Base-by-base conservation (phyloP, 164 flowering plant species). In the Macadamia tetraphylla region DNA sequence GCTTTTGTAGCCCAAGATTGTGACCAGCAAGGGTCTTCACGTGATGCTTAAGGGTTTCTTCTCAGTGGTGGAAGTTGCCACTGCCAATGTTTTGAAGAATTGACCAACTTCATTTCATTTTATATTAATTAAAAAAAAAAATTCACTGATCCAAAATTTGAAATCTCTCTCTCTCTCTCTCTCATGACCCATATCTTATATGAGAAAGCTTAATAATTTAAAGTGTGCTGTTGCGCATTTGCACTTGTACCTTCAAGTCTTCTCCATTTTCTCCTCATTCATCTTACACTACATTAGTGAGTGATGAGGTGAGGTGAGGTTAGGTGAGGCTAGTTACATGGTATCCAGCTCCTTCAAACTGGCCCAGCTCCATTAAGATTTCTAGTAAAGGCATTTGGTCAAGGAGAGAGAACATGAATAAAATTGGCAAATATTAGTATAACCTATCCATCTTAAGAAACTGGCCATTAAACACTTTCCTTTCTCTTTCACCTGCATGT, bases 21-120 rank as follows among this genome's bases (percentile, higher is more conserved):
- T 79, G 82, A 63, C 76, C 63, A 72, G 66, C 78, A 67, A 69
- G 63, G 73, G 3, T 42, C 74, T 81, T 81, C 84, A 85, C 84
- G 83, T 83, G 85, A 77, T 68, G 66, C 48, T 75, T 74, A 75
- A 74, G 53, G 73, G 75, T 71, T 80, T 80, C 75, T 70, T 80
- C 75, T 70, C 62, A 48, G 66, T 65, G 68, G 51, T 18, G 79
- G 66, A 73, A 35, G 40, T 35, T 76, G 61, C 75, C 74, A 69
- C 74, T 70, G 67, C 62, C 76, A 70, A 78, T 74, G 64, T 60
- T 68, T 71, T 67, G 31, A 65, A 70, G 30, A 68, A 35, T 35
- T 35, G 40, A 35, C 40, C 40, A 35, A 35, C 40, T 35, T 35
- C 40, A 35, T 5, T 35, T 35, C 40, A 35, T 2, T 35, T 35